These are phyloP conservation scores for Vitis labrusca DNA, from an alignment of 164 flowering plant species.

Conservation along the genomic window DNA sequence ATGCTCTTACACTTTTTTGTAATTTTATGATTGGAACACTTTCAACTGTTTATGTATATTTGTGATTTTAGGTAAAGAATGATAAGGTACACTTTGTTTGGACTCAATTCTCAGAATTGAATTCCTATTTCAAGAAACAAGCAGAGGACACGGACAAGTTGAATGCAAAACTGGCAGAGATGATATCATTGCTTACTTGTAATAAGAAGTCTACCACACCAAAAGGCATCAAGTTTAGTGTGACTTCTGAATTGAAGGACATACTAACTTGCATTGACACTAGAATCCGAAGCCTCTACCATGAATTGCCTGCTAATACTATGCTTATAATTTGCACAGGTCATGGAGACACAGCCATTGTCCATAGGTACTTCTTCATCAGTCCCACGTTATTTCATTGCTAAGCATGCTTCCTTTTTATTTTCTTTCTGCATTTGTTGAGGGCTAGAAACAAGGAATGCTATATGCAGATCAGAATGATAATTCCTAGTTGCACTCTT, in stretches of 20 bases:
- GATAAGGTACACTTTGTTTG: conserved; percentile 77
- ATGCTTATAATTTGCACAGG: conserved; percentile 94
- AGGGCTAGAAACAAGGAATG: no score
- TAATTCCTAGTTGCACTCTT: no score
- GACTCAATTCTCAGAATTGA: conserved; percentile 92
- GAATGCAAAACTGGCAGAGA: conserved; percentile 68
- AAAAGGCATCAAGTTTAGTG: conserved; percentile 29
- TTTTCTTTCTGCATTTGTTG: not conserved
- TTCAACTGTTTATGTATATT: not conserved
- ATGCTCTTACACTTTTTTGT: not conserved
- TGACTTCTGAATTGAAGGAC: conserved; percentile 58
- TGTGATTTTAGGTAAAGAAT: conserved; percentile 59
- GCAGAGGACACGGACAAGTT: conserved; percentile 62
- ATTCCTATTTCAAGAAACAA: conserved; percentile 63
- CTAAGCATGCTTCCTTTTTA: not conserved
- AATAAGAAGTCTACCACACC: conserved; percentile 31
- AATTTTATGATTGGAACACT: not conserved
- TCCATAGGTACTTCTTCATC: conserved; percentile 55
- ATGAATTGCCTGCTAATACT: conserved; percentile 62
- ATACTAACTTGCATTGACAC: conserved; percentile 58
- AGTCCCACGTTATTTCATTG: not conserved
- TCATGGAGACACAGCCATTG: conserved; percentile 85
- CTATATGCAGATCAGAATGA: no score
- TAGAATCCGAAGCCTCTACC: conserved; percentile 50
- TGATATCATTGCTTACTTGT: conserved; percentile 87